phyloP scores from a whole-genome alignment of 2,329 filamentous ascomycete species.

The Aspergillus texensis region DNA sequence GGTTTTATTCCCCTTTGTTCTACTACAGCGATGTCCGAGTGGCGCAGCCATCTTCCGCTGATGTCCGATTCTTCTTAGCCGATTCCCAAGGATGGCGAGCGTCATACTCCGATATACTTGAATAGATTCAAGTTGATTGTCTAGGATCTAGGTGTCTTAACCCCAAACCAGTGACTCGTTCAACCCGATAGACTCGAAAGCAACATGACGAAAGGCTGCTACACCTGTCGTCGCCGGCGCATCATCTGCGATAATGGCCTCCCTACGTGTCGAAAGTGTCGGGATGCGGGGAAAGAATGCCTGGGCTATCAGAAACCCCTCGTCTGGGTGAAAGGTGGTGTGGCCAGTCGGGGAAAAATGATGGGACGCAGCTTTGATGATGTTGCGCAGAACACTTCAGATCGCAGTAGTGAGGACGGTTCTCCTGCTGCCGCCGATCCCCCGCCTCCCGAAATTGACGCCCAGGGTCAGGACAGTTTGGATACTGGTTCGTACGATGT shows the following conservation, averaged over 20 bases:
- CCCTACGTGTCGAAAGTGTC: constrained; percentile 47
- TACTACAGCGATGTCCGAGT: constrained; percentile 1
- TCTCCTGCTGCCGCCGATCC: neutral
- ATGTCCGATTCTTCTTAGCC: constrained; percentile 10
- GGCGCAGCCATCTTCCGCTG: neutral
- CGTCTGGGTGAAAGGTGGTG: constrained; percentile 47
- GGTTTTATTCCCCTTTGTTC: neutral
- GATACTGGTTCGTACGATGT: neutral
- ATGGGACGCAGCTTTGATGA: constrained; percentile 57
- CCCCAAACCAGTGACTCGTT: neutral
- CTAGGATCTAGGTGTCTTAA: neutral
- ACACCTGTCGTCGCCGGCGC: constrained; percentile 48
- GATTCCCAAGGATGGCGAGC: constrained; percentile 23
- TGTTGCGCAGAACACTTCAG: constrained; percentile 18
- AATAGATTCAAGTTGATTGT: constrained; percentile 13
- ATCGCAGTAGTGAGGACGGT: neutral
- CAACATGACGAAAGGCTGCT: constrained; percentile 45
- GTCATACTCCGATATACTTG: constrained; percentile 19
- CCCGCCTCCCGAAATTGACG: neutral
- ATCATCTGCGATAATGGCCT: constrained; percentile 48
- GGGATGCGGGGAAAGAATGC: constrained; percentile 46
- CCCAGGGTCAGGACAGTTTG: constrained; percentile 16
- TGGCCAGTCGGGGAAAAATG: constrained; percentile 51
- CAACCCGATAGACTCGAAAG: neutral
- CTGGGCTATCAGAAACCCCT: constrained; percentile 47